Percentiles rank a stretch among this genome's conserved stretches.
Conservation (phyloP, 352 stramenopile species). For the Plasmopara halstedii region DNA sequence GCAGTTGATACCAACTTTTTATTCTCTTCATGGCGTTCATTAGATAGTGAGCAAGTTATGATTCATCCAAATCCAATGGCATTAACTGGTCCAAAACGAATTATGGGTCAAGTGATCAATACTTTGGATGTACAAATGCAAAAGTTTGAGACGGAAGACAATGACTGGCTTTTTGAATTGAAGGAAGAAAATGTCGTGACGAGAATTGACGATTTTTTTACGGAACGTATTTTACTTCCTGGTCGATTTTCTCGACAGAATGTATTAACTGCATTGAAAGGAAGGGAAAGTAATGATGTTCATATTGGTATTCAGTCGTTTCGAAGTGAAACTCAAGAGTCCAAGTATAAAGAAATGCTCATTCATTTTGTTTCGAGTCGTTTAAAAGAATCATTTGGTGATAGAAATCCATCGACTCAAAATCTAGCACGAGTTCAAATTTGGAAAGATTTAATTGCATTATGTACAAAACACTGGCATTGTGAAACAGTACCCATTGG, state of each 20-base stretch:
- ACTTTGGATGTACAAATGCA: slow-evolving; percentile 62
- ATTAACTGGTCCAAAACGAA: slow-evolving; percentile 46
- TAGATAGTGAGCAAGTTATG: slow-evolving; percentile 49
- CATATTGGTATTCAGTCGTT: slow-evolving; percentile 13
- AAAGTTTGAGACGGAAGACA: slow-evolving; percentile 50
- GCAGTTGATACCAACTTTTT: slow-evolving; percentile 55
- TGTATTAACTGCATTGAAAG: slow-evolving; percentile 50
- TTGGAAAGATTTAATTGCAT: slow-evolving; percentile 56
- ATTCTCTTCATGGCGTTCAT: slow-evolving; percentile 64
- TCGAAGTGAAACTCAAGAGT: slow-evolving; percentile 29
- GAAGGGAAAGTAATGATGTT: slow-evolving; percentile 22
- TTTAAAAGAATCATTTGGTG: slow-evolving; percentile 14
- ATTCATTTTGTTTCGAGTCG: slow-evolving; percentile 44
- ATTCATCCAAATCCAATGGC: slow-evolving; percentile 66
- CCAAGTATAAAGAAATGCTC: slow-evolving; percentile 60
- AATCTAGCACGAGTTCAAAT: slow-evolving; percentile 37
- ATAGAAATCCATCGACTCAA: slow-evolving; percentile 17
- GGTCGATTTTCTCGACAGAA: slow-evolving; percentile 63
- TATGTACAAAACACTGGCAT: slow-evolving; percentile 68
- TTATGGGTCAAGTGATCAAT: slow-evolving; percentile 41
- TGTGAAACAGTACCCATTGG: slow-evolving; percentile 63
- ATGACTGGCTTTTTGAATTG: slow-evolving; percentile 45
- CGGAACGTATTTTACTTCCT: slow-evolving; percentile 44
- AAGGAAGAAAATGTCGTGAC: slow-evolving; percentile 29
- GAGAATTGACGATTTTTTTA: slow-evolving; percentile 58